Conservation (phyloP, 805 yeast species). For the Metschnikowia rubicola region DNA sequence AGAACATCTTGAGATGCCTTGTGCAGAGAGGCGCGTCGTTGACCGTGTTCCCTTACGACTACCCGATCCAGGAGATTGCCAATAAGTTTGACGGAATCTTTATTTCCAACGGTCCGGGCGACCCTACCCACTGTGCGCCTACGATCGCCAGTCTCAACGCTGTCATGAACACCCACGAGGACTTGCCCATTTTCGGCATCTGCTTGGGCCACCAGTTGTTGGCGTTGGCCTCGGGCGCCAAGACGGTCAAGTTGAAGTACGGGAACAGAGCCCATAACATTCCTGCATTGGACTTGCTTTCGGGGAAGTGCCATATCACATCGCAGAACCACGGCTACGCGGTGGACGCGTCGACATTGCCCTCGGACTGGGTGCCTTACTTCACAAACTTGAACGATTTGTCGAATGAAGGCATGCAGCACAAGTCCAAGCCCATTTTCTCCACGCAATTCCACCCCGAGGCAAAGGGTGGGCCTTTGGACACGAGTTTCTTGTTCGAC, state of each 20-base stretch:
- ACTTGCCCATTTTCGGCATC: conserved; percentile 94
- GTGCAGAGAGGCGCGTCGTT: conserved; percentile 94
- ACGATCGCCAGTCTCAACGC: conserved; percentile 63
- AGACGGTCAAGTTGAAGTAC: conserved; percentile 87
- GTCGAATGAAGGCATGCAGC: conserved; percentile 97
- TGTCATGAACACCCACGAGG: conserved; percentile 55
- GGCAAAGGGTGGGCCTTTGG: conserved; percentile 98
- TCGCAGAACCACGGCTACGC: conserved; percentile 99
- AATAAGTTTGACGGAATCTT: conserved; percentile 92
- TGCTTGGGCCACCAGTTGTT: conserved; percentile 96
- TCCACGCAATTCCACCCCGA: conserved; percentile 99
- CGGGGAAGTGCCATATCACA: conserved; percentile 95
- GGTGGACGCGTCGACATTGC: conserved; percentile 77
- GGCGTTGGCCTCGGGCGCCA: conserved; percentile 93
- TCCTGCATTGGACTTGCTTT: conserved; percentile 85
- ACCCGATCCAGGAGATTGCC: conserved; percentile 88
- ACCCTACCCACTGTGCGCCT: conserved; percentile 81
- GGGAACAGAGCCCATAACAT: conserved; percentile 99
- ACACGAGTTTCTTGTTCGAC: conserved; percentile 87
- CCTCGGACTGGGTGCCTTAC: conserved; percentile 68
- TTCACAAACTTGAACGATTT: conserved; percentile 92
- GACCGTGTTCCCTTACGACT: conserved; percentile 95
- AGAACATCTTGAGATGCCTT: conserved; percentile 89
- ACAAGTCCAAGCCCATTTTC: conserved; percentile 80
- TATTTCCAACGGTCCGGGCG: conserved; percentile 98